Base-by-base conservation (phyloP, 2,329 filamentous ascomycete genomes). In the Diplodia sapinea region DNA sequence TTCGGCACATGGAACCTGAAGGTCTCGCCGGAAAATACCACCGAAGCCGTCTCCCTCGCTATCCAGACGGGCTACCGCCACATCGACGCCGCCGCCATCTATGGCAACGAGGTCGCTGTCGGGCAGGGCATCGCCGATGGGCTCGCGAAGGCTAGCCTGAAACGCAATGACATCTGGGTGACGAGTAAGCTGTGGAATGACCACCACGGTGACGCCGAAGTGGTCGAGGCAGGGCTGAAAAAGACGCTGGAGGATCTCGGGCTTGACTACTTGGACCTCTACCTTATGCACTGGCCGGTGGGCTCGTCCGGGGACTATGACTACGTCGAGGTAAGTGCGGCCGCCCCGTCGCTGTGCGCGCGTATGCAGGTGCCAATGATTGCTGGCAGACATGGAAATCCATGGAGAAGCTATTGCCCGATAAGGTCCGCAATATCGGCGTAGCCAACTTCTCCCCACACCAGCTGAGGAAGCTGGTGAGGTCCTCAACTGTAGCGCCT, bases 371-470 rank as follows among this genome's bases (percentile, higher is more conserved):
- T 43, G 51, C 62, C 36, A 65, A 65, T 54, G 43, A 54, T 47
- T n/a, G 50, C 23, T 33, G 40, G 40, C 59, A 85, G 43, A 89
- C 87, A 77, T 93, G 76, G 91, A 87, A 91, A 74, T 86, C 86
- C 36, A 88, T 94, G 83, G 84, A 88, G 75, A 85, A 85, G 54
- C 73, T 89, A 23, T 80, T 87, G 38, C 75, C 78, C 1, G 90
- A 90, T 70, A 86, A 86, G 69, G 88, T 87, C 59, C 85, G 83
- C 71, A 87, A 89, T 67, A 93, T 95, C 72, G 92, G 92, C 63
- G 88, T 95, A 15, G 92, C 89, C 73, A 95, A 94, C 81, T 94
- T 91, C 79, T 81, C 81, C 65, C 83, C 84, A n/a, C 73, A 75
- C 13, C 81, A 84, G 47, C 76, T 87, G 15, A 77, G 85, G 70